Percentiles rank a stretch among this genome's conserved stretches.
phyloP scores from a whole-genome alignment of 2,329 filamentous ascomycete species.

The Fusarium penzigii region DNA sequence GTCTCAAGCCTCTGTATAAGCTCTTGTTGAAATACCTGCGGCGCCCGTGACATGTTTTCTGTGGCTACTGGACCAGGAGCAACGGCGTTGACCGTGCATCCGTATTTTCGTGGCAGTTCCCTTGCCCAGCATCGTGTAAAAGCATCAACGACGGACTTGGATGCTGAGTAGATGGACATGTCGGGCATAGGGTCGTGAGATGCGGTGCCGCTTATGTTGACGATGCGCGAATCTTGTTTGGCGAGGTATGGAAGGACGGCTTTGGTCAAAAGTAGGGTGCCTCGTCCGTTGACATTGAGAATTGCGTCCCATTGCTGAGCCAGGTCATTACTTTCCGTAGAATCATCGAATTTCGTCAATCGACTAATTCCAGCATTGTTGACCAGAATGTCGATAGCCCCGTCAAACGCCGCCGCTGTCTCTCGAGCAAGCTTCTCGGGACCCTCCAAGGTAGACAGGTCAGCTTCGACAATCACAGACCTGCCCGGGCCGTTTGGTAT shows the following conservation, averaged over 20 bases:
- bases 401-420: neutral
- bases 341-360: no score
- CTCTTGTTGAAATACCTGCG: neutral
- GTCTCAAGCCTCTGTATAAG: no score
- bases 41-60: neutral
- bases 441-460: no score
- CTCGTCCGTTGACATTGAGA: no score
- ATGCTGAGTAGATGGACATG: neutral
- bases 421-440: no score
- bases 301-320: no score
- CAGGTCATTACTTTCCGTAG: no score
- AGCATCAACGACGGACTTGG: neutral
- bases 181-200: neutral
- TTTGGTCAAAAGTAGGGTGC: no score
- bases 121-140: neutral
- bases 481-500: no score
- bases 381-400: conserved; percentile 1
- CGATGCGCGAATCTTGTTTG: neutral
- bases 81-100: conserved; percentile 1
- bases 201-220: neutral
- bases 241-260: neutral
- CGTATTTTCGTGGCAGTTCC: neutral
- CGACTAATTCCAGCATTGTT: neutral
- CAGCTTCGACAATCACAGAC: no score
- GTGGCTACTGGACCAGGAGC: neutral